These are phyloP conservation scores for Vanderwaltozyma tropicalis DNA, from an alignment of 805 yeast genomes.

Conservation along the genomic window DNA sequence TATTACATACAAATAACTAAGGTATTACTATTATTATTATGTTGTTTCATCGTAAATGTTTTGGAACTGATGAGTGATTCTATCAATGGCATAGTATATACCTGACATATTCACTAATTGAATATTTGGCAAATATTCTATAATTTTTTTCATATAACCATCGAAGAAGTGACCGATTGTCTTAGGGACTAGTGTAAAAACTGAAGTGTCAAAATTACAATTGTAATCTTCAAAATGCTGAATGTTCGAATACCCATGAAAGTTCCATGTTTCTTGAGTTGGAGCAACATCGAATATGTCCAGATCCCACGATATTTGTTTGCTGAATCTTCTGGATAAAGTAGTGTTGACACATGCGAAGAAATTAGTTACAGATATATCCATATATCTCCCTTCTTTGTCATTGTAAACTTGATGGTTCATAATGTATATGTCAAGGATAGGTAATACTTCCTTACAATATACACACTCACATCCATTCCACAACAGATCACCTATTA, in stretches of 20 bases:
- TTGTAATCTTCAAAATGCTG: slow-evolving; percentile 31
- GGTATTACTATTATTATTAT: no score
- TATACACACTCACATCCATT: slow-evolving; percentile 61
- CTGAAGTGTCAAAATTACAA: slow-evolving; percentile 37
- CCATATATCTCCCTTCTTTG: slow-evolving; percentile 39
- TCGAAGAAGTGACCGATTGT: slow-evolving; percentile 40
- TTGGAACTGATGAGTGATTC: slow-evolving; percentile 3
- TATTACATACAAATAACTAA: no score
- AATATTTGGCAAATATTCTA: slow-evolving; percentile 28
- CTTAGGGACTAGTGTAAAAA: slow-evolving; percentile 32
- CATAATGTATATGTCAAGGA: slow-evolving; percentile 51
- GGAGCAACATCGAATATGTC: slow-evolving; percentile 28
- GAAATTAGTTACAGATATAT: slow-evolving; percentile 48
- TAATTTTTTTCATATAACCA: slow-evolving; percentile 32
- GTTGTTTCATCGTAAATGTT: not conserved
- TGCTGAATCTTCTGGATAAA: slow-evolving; percentile 28
- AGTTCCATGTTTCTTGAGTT: slow-evolving; percentile 33
- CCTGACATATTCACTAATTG: slow-evolving; percentile 32
- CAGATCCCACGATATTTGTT: slow-evolving; percentile 24
- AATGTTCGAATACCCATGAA: slow-evolving; percentile 37
- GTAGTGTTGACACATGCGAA: slow-evolving; percentile 43
- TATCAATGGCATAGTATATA: slow-evolving; percentile 28
- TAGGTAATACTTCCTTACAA: slow-evolving; percentile 40
- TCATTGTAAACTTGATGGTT: slow-evolving; percentile 51
- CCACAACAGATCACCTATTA: slow-evolving; percentile 63